Base-by-base conservation (phyloP, 306 rosid species). In the Albizia julibrissin region DNA sequence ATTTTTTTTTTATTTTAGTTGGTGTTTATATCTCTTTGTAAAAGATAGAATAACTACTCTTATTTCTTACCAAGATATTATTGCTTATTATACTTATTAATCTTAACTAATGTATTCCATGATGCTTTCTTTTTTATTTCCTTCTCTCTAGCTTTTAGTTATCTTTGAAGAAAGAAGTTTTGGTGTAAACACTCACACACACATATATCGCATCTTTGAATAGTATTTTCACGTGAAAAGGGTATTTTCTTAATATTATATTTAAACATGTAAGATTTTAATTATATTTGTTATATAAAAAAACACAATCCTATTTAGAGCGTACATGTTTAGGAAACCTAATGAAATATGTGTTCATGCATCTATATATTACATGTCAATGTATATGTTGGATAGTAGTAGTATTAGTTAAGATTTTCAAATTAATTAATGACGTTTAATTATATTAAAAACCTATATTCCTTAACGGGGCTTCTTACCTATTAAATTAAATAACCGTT, bases 381-480 rank as follows among this genome's bases (percentile, higher is more conserved):
- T 47, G 16, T 3, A 47, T 21, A 21, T 21, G 26, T n/a, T 26
- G 16, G 49, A 34, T 2, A 18, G 22, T 7, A 50, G 13, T 44
- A 47, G 54, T 47, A 2, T 33, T 54, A 54, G 62, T 31, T 33
- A 33, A 18, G 11, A 64, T 39, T n/a, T 54, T 47, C 69, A 81
- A 83, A 52, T 65, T n/a, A 46, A 56, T 56, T 19, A n/a, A 26
- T 19, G 62, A 56, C 13, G 47, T 74, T 29, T 64, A 66, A 21
- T 79, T 65, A 68, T 72, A 44, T 75, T 76, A 81, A 76, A 74
- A 77, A 40, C 70, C 61, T 40, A 49, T 78, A 69, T 86, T 84
- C 72, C 78, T 86, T 75, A 58, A 66, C 6, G 68, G 64, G 72
- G 80, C 84, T 85, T 54, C 84, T 83, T 84, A 49, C 84, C 72